phyloP scores from a whole-genome alignment of 2,329 filamentous ascomycete species.

The Xylaria sp. region DNA sequence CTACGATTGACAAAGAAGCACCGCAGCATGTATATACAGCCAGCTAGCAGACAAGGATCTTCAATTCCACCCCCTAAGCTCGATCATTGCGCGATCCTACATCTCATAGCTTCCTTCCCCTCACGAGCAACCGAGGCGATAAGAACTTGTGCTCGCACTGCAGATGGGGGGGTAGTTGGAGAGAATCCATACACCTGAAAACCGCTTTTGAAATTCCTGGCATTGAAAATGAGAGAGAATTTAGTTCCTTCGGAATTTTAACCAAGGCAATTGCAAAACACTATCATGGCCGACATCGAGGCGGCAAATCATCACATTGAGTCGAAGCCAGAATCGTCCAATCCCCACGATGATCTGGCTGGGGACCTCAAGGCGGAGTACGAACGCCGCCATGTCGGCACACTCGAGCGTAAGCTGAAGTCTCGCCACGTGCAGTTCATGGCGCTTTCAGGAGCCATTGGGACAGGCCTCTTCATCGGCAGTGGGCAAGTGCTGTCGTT shows the following conservation, averaged over 20 bases:
- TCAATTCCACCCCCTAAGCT: too few species aligned
- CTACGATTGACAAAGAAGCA: too few species aligned
- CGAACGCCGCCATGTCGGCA: conserved; percentile 43
- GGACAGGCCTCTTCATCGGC: conserved; percentile 52
- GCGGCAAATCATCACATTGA: conserved; percentile 18
- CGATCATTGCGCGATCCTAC: too few species aligned
- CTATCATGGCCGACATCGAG: conserved; percentile 36
- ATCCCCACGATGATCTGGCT: conserved; percentile 26
- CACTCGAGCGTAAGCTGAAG: conserved; percentile 47
- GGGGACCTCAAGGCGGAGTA: conserved; percentile 34
- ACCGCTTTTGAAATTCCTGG: background rate
- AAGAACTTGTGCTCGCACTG: background rate
- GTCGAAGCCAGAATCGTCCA: conserved; percentile 16
- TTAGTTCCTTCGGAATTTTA: background rate
- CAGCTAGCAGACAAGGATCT: too few species aligned
- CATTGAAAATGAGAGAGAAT: background rate
- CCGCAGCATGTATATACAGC: too few species aligned
- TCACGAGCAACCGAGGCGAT: too few species aligned
- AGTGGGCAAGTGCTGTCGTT: conserved; percentile 51
- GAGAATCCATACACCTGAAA: background rate
- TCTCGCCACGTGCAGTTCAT: conserved; percentile 52
- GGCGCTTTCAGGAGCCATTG: conserved; percentile 55
- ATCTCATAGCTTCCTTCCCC: too few species aligned
- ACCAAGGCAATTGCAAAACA: background rate
- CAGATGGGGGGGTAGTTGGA: background rate